These are phyloP conservation scores for Hanseniaspora guilliermondii DNA, from an alignment of 805 yeast species.

Conservation along the genomic window DNA sequence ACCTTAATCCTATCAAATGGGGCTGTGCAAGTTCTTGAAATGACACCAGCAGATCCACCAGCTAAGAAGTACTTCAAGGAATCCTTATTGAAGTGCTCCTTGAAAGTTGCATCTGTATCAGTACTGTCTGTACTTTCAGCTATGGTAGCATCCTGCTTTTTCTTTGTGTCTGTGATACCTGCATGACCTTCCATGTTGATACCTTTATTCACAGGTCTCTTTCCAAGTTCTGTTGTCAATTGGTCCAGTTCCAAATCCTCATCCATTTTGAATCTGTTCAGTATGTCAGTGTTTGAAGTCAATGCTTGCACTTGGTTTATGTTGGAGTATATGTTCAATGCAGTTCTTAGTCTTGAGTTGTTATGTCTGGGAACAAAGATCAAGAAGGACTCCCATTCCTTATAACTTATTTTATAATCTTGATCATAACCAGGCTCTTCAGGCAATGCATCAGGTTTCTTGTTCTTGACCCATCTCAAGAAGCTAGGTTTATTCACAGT, in stretches of 20 bases:
- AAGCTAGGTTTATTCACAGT: neutral
- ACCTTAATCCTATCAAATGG: constrained; percentile 94
- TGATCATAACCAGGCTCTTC: neutral
- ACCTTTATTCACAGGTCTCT: neutral
- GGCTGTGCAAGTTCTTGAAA: constrained; percentile 91
- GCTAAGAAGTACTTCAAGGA: constrained; percentile 73
- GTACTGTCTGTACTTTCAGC: neutral
- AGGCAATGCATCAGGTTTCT: neutral
- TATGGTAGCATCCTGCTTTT: neutral
- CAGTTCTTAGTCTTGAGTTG: constrained; percentile 69
- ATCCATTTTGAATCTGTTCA: constrained; percentile 14
- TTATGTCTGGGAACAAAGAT: constrained; percentile 68
- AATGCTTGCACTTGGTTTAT: neutral
- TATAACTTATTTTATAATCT: constrained; percentile 43
- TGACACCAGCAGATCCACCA: constrained; percentile 92
- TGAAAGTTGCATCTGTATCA: neutral
- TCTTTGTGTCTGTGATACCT: neutral
- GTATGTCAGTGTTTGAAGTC: constrained; percentile 4
- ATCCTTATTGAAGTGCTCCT: constrained; percentile 39
- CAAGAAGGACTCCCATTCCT: constrained; percentile 75
- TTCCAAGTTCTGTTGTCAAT: constrained; percentile 6
- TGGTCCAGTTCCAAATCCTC: constrained; percentile 12
- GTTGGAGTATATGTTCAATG: constrained; percentile 46
- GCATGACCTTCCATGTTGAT: neutral
- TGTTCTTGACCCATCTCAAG: constrained; percentile 24